phyloP scores from a whole-genome alignment of 2,329 filamentous ascomycete genomes.

The Pseudogymnoascus sp. region DNA sequence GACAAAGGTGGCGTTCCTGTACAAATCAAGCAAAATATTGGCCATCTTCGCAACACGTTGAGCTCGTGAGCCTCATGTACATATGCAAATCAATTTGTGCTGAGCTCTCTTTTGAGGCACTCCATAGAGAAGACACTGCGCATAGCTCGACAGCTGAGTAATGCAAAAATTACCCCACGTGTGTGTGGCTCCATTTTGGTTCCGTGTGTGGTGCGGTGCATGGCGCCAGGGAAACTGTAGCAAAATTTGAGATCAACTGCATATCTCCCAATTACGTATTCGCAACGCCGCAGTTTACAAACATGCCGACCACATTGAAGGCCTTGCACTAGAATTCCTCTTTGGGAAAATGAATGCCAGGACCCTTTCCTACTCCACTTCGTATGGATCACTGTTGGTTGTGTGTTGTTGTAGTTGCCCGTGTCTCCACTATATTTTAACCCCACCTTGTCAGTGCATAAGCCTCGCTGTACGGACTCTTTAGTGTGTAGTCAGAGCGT shows the following conservation, averaged over 20 bases:
- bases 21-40: background rate
- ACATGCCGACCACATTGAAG: background rate
- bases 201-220: background rate
- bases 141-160: conserved; percentile 1
- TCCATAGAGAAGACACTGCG: background rate
- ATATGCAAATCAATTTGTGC: background rate
- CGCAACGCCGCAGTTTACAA: background rate
- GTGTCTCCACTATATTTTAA: background rate
- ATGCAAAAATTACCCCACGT: background rate
- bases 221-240: background rate
- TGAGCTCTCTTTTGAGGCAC: background rate
- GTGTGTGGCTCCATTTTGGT: background rate
- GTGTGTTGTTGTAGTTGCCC: background rate
- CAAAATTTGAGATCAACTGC: background rate
- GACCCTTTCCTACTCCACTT: background rate
- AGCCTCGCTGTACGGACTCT: background rate
- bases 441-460: background rate
- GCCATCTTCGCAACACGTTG: background rate
- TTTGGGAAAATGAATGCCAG: background rate
- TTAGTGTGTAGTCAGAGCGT: background rate
- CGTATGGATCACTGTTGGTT: background rate
- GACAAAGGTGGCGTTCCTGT: conserved; percentile 9
- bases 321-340: background rate
- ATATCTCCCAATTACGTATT: background rate
- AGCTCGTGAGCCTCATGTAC: background rate